Evolutionary conservation across 805 yeast species (phyloP).

Genomic region (Barnettozyma siamensis): DNA sequence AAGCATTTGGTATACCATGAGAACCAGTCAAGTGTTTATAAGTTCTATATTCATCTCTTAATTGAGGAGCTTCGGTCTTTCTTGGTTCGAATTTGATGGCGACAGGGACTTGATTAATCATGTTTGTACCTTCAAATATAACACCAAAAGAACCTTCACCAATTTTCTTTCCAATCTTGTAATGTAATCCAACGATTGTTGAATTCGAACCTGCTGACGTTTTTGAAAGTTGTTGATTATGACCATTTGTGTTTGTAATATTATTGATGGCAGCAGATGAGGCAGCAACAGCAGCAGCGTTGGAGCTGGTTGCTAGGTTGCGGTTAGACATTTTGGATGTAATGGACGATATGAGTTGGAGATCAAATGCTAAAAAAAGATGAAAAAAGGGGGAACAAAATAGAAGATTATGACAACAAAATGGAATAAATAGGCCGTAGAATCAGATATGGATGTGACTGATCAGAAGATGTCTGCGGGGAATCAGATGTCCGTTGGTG

Average conservation of each 20-base stretch:
- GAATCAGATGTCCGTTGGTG: no score
- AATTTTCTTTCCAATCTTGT: slow-evolving; percentile 74
- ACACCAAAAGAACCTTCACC: slow-evolving; percentile 89
- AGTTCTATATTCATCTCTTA: slow-evolving; percentile 75
- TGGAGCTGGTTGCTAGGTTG: slow-evolving; percentile 8
- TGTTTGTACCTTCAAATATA: slow-evolving; percentile 73
- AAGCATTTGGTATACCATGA: slow-evolving; percentile 75
- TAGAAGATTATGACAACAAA: background rate
- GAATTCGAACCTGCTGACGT: slow-evolving; percentile 11
- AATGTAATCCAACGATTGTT: slow-evolving; percentile 49
- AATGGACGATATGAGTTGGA: background rate
- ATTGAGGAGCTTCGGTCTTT: slow-evolving; percentile 77
- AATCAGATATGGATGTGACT: no score
- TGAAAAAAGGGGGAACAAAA: background rate
- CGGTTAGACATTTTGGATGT: slow-evolving; percentile 7
- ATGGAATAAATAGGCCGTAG: background rate
- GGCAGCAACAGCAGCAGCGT: slow-evolving; percentile 26
- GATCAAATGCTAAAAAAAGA: slow-evolving; percentile 1
- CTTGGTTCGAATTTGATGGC: slow-evolving; percentile 81
- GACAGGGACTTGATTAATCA: slow-evolving; percentile 55
- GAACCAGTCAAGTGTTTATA: slow-evolving; percentile 65
- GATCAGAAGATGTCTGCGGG: no score
- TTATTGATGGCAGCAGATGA: slow-evolving; percentile 25
- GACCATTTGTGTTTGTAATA: slow-evolving; percentile 19
- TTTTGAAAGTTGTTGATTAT: slow-evolving; percentile 1